phyloP scores from a whole-genome alignment of 805 yeast genomes.

The Ogataea ramenticola region DNA sequence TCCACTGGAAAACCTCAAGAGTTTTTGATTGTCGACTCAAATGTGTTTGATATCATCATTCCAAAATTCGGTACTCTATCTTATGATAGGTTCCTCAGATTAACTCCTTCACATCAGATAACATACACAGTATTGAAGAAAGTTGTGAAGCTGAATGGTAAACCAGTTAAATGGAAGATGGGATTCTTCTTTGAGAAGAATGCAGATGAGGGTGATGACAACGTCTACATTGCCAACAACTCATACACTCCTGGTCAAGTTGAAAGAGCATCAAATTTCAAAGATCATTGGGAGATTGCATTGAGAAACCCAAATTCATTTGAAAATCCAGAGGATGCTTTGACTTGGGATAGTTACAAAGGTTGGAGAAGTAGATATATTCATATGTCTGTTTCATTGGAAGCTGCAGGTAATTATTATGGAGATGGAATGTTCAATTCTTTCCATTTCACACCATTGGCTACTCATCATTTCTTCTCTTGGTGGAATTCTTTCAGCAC shows the following conservation, averaged over 20 bases:
- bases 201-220: constrained; percentile 25
- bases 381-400: constrained; percentile 58
- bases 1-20: constrained; percentile 42
- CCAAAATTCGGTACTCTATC: constrained; percentile 38
- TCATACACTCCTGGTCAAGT: constrained; percentile 22
- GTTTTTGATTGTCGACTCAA: constrained; percentile 46
- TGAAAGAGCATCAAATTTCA: constrained; percentile 36
- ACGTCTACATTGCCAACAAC: neutral
- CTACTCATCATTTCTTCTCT: constrained; percentile 56
- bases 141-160: constrained; percentile 55
- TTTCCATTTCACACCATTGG: constrained; percentile 67
- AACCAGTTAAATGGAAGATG: constrained; percentile 63
- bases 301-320: constrained; percentile 50
- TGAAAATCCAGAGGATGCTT: constrained; percentile 25
- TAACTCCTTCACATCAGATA: constrained; percentile 20
- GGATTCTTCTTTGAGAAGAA: constrained; percentile 73
- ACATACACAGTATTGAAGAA: constrained; percentile 38
- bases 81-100: constrained; percentile 12
- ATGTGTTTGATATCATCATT: constrained; percentile 48
- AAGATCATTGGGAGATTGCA: constrained; percentile 55
- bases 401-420: constrained; percentile 24
- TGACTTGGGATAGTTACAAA: constrained; percentile 67
- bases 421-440: constrained; percentile 47
- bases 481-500: constrained; percentile 90
- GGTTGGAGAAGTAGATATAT: constrained; percentile 79